Evolutionary conservation across 2,329 filamentous ascomycete genomes (phyloP), one percentile per base, ranked within the genome.

Genomic region (Thelonectria blattea): DNA sequence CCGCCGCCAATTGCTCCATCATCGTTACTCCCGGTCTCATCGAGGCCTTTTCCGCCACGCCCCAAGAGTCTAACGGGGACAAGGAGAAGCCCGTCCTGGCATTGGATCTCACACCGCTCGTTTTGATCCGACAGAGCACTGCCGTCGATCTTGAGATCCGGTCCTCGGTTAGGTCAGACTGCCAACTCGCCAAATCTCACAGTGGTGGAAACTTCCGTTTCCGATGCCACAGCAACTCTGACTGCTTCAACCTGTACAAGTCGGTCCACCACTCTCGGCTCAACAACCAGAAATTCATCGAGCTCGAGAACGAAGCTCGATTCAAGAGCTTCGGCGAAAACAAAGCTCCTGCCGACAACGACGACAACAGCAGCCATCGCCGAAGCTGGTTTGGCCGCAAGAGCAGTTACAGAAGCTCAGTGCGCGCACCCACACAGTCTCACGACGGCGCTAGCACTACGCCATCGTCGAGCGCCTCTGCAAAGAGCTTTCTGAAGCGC

Each of bases 141-240:
- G 91, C 91, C 3, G 86, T 99, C 32, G 95, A 99, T 74, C 91
- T 99, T 55, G 95, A 96, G 66, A 92, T 99, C 65, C 90, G 93
- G 51, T 97, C 94, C 7, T 92, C 92, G 1, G 90, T 93, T 24
- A 90, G 91, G 45, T 75, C 82, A 20, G 82, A 91, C 63, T 93
- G 91, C 5, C 86, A 87, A 68, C 84, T 97, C 58, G 85, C 82
- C 60, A 84, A 79, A 78, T 72, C 71, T 14, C 84, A 89, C 52
- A 89, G 88, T 14, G 83, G 83, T 32, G 82, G 80, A 69, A 95
- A 96, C 73, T 91, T 97, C 78, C 94, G 96, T 81, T 95, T 98
- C 84, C 90, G 95, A 43, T 92, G 92, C 49, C 82, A 89, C 43
- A 91, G 85, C 48, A 83, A 88, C 2, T 84, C 87, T 45, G 94